Conservation (phyloP, 805 yeast species). For the Citeromyces matritensis region DNA sequence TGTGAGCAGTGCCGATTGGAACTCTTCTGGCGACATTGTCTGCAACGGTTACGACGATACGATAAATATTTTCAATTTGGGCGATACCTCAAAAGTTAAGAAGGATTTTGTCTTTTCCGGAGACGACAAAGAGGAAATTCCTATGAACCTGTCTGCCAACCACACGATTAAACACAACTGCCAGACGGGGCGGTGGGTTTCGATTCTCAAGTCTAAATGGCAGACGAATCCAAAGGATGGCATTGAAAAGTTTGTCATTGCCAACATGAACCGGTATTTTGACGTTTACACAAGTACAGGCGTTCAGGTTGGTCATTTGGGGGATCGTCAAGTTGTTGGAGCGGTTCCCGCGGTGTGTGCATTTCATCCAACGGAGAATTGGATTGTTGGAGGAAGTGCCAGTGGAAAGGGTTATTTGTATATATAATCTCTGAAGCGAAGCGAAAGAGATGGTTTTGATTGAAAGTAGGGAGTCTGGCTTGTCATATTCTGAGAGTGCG, state of each 20-base stretch:
- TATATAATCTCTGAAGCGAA: too few relatives aligned
- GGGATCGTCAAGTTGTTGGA: constrained; percentile 40
- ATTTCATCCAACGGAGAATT: constrained; percentile 76
- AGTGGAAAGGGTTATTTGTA: constrained; percentile 76
- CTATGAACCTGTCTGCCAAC: constrained; percentile 37
- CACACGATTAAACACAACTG: constrained; percentile 74
- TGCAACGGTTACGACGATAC: constrained; percentile 92
- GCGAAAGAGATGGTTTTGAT: too few relatives aligned
- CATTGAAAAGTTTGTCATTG: constrained; percentile 75
- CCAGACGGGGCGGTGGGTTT: constrained; percentile 95
- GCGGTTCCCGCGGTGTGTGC: constrained; percentile 88
- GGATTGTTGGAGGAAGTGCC: constrained; percentile 91
- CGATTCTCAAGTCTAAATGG: constrained; percentile 82
- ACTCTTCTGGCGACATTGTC: constrained; percentile 49
- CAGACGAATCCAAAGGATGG: constrained; percentile 59
- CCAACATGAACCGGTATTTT: constrained; percentile 79
- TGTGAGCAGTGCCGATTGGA: constrained; percentile 79
- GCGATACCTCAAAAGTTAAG: constrained; percentile 15
- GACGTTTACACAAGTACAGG: constrained; percentile 77
- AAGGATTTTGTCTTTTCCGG: constrained; percentile 7
- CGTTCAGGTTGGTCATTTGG: constrained; percentile 60
- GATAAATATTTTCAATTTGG: constrained; percentile 53
- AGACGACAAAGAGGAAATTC: constrained; percentile 7
- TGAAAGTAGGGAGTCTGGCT: too few relatives aligned
- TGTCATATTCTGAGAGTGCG: too few relatives aligned